Base-by-base conservation (phyloP, 2,329 filamentous ascomycete genomes). In the Botryotinia convoluta region DNA sequence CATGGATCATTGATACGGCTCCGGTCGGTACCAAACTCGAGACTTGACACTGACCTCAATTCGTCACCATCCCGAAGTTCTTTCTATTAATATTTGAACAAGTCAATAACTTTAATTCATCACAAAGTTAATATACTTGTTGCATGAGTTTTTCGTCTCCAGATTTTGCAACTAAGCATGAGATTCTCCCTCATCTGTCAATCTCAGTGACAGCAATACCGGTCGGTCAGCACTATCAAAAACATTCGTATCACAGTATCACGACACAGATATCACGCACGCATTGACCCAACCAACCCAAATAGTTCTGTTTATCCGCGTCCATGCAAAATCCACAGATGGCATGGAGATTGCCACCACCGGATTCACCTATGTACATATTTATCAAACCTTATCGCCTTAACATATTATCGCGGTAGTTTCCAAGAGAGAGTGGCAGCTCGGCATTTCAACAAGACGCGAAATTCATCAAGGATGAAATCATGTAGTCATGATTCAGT, bases 201-300 rank as follows among this genome's bases (percentile, higher is more conserved):
- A 16, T 57, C 48, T 42, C 48, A 29, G n/a, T 42, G 37, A 65
- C 62, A 65, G 62, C 42, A 48, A 42, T 26, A 57, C 51, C n/a
- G 51, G 51, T 29, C 10, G 48, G 65, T 57, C 35, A 57, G 39
- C 39, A 68, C 48, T 9, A 32, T 68, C 64, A 57, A 42, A 57
- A 57, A 22, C 35, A 42, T 29, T 42, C 12, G 65, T 68, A 57
- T 68, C 64, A 68, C 64, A 5, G 48, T 57, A 42, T 68, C 65
- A 68, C 65, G 18, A 42, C 48, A 42, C 35, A 32, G 39, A 42
- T 22, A 44, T 20, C 26, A 26, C 22, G 63, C 44, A 68, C 35
- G 65, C 65, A 68, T 68, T 57, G 65, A 57, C 65, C 48, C 39
- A 42, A 57, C 48, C 22, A 57, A 8, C 54, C 35, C 48, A 57